Conservation (phyloP, 179 eudicot species). For the Drosera spatulata region DNA sequence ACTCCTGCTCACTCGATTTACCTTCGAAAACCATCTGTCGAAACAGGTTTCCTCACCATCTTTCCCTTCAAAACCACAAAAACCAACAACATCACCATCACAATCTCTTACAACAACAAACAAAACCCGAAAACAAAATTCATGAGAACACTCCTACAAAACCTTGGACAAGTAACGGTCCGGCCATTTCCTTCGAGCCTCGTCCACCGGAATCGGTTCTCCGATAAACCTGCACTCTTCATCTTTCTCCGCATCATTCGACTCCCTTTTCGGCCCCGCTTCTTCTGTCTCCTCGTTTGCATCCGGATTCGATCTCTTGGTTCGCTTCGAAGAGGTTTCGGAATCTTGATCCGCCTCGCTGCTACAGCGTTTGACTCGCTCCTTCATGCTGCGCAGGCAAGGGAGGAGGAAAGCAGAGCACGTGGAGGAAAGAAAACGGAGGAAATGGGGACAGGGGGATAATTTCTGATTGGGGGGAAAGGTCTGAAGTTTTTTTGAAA, state of each 20-base stretch:
- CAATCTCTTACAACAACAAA: not conserved
- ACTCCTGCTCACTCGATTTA: not conserved
- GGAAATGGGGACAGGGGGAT: not conserved
- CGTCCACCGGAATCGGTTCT: constrained; percentile 16
- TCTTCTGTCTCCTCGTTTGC: too few species aligned
- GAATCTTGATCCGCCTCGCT: not conserved
- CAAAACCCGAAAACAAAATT: not conserved
- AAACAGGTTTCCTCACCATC: not conserved
- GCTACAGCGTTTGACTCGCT: not conserved
- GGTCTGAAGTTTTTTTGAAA: too few species aligned
- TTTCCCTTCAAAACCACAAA: not conserved
- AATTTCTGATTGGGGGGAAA: too few species aligned
- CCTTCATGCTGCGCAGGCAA: not conserved
- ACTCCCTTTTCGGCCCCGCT: not conserved
- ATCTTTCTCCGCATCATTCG: constrained; percentile 1
- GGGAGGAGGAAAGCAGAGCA: not conserved
- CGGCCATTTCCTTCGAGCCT: constrained; percentile 18
- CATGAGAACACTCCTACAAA: not conserved
- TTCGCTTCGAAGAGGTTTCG: not conserved
- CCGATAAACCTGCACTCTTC: constrained; percentile 10
- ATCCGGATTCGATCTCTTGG: not conserved
- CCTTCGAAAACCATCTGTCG: not conserved
- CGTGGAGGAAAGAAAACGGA: not conserved
- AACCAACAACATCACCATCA: too few species aligned
- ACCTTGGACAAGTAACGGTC: constrained; percentile 13